Conservation (phyloP, 345 rosid genomes). For the Aurinia saxatilis region DNA sequence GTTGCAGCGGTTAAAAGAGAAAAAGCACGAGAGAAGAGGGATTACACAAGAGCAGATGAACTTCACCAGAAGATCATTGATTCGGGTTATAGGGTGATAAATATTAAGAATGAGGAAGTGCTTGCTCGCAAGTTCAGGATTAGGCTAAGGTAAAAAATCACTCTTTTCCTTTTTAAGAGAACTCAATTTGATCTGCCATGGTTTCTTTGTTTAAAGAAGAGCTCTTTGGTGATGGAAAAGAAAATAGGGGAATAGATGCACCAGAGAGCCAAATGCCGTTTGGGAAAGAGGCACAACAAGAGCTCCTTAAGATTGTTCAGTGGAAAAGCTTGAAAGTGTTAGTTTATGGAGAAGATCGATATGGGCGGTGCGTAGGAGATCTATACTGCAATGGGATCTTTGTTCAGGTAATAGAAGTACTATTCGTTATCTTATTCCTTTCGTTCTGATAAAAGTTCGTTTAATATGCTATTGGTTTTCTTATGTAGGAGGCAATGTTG, state of each 20-base stretch:
- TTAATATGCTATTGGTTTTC: not conserved
- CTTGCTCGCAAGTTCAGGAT: constrained; percentile 75
- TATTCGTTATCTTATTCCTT: not conserved
- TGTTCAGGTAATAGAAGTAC: constrained; percentile 43
- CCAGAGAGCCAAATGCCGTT: constrained; percentile 76
- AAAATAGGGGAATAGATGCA: constrained; percentile 82
- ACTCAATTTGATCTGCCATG: not conserved
- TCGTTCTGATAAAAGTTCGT: not conserved
- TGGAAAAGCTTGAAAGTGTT: constrained; percentile 60
- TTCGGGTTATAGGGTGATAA: constrained; percentile 42
- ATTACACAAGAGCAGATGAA: constrained; percentile 53
- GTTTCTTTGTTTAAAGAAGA: not conserved
- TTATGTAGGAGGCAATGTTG: constrained; percentile 59
- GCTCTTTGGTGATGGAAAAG: constrained; percentile 5
- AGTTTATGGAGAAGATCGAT: constrained; percentile 59
- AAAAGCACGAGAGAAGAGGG: constrained; percentile 48
- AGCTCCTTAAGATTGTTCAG: constrained; percentile 46
- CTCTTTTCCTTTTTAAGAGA: not conserved
- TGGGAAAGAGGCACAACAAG: constrained; percentile 69
- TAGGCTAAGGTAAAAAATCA: constrained; percentile 48
- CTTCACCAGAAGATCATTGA: constrained; percentile 52
- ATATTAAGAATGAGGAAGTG: constrained; percentile 37
- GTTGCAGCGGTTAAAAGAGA: constrained; percentile 50
- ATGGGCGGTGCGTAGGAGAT: constrained; percentile 60
- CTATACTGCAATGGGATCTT: constrained; percentile 56